phyloP scores from a whole-genome alignment of 352 stramenopile genomes.

The Globisporangium abappressorium region DNA sequence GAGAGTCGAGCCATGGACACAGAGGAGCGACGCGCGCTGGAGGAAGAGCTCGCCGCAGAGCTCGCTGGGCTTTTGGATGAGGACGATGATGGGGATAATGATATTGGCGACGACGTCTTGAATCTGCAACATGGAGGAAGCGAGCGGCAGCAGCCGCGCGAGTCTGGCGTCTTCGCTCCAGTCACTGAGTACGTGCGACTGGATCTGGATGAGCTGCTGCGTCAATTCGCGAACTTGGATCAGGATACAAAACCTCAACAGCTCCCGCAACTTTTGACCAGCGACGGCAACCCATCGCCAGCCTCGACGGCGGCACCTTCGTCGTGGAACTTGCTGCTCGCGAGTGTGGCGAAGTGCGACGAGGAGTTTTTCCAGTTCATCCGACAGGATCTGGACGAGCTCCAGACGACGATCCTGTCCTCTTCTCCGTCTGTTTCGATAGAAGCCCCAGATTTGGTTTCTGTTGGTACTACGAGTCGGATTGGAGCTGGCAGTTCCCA shows the following conservation, averaged over 20 bases:
- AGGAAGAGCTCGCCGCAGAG: conserved; percentile 38
- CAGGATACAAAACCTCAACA: background rate
- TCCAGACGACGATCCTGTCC: conserved; percentile 23
- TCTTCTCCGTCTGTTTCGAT: background rate
- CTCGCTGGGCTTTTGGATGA: conserved; percentile 25
- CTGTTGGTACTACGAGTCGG: background rate
- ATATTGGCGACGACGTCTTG: background rate
- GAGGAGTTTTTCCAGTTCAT: conserved; percentile 39
- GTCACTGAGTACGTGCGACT: conserved; percentile 26
- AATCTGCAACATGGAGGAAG: background rate
- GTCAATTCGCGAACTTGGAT: background rate
- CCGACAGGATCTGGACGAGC: conserved; percentile 25
- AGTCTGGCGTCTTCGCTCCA: background rate
- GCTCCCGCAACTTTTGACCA: background rate
- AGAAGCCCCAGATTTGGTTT: background rate
- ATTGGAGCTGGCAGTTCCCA: background rate
- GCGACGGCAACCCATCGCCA: background rate
- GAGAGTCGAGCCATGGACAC: conserved; percentile 19
- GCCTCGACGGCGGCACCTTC: background rate
- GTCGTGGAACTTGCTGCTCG: conserved; percentile 34
- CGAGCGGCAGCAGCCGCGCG: background rate
- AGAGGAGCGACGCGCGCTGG: conserved; percentile 43
- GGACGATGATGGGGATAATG: background rate
- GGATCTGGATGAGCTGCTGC: conserved; percentile 31
- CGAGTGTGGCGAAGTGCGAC: conserved; percentile 37